Conservation (phyloP, 2,329 filamentous ascomycete species). For the Metarhizium sp. region DNA sequence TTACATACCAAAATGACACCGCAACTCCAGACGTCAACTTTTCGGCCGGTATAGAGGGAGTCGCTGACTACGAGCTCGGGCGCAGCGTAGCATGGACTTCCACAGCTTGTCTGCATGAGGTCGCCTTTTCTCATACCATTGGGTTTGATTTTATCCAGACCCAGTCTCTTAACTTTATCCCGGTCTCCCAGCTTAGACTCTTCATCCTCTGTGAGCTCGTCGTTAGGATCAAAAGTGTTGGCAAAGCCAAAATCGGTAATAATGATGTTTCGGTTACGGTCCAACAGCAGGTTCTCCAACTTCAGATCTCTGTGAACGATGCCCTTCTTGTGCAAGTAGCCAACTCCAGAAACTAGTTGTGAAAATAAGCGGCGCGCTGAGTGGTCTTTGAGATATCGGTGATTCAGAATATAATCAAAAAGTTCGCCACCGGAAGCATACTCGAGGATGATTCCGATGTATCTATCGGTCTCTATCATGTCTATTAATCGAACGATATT, state of each 20-base stretch:
- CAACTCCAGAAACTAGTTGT: slow-evolving; percentile 90
- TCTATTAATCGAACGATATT: slow-evolving; percentile 97
- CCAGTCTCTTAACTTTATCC: slow-evolving; percentile 77
- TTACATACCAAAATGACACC: slow-evolving; percentile 86
- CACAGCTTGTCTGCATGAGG: slow-evolving; percentile 98
- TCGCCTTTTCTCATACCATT: slow-evolving; percentile 79
- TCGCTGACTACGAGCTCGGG: slow-evolving; percentile 96
- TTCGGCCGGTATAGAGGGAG: slow-evolving; percentile 90
- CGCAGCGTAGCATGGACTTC: slow-evolving; percentile 94
- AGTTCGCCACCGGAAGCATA: slow-evolving; percentile 96
- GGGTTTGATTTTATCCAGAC: slow-evolving; percentile 68
- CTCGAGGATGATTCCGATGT: slow-evolving; percentile 97
- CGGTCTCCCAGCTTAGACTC: slow-evolving; percentile 80
- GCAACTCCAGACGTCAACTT: slow-evolving; percentile 99
- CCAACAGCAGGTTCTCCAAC: slow-evolving; percentile 87
- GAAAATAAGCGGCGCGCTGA: slow-evolving; percentile 86
- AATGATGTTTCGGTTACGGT: slow-evolving; percentile 97
- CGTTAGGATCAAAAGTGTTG: slow-evolving; percentile 86
- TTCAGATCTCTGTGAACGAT: slow-evolving; percentile 97
- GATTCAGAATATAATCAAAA: slow-evolving; percentile 96
- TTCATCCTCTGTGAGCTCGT: slow-evolving; percentile 83
- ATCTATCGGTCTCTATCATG: slow-evolving; percentile 95
- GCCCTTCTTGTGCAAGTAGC: slow-evolving; percentile 96
- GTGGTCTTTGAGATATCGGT: slow-evolving; percentile 91
- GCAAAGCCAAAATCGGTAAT: slow-evolving; percentile 99